phyloP scores from a whole-genome alignment of 1,284 basidiomycete genomes.

The Fistulinella cinereoalba region DNA sequence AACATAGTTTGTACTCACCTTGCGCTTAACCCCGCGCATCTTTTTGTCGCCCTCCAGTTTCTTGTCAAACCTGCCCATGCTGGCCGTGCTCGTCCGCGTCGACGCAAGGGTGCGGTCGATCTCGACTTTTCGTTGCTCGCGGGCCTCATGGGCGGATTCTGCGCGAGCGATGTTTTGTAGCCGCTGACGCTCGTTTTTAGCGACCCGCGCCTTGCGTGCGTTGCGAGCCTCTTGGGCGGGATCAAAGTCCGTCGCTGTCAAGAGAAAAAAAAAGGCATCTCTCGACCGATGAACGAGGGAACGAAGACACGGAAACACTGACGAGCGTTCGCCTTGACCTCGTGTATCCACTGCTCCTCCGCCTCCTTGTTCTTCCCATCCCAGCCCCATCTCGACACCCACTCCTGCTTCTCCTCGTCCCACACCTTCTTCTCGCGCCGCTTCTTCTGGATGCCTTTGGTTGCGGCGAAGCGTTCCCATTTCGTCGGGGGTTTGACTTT shows the following conservation, averaged over 20 bases:
- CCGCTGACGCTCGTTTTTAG: constrained; percentile 85
- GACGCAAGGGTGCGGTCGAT: constrained; percentile 78
- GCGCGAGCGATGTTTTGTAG: constrained; percentile 78
- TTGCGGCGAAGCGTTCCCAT: constrained; percentile 94
- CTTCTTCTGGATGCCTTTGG: constrained; percentile 89
- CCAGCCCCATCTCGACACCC: constrained; percentile 92
- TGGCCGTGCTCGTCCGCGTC: constrained; percentile 85
- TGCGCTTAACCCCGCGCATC: constrained; percentile 85
- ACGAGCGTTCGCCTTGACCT: constrained; percentile 86
- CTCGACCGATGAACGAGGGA: not conserved
- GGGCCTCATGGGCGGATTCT: constrained; percentile 31
- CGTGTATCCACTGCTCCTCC: constrained; percentile 92
- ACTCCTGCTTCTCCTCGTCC: constrained; percentile 94
- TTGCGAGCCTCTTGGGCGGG: constrained; percentile 75
- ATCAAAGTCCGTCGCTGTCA: constrained; percentile 68
- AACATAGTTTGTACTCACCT: constrained; percentile 67
- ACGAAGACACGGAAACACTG: constrained; percentile 31
- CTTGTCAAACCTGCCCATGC: constrained; percentile 91
- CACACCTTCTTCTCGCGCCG: constrained; percentile 82
- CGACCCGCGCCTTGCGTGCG: constrained; percentile 75
- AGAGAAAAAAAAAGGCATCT: not conserved
- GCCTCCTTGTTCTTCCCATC: constrained; percentile 87
- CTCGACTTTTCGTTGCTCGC: constrained; percentile 63
- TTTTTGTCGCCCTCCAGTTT: constrained; percentile 90
- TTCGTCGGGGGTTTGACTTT: constrained; percentile 93